Base-by-base conservation (phyloP, 2,329 filamentous ascomycete genomes). In the Pseudocercospora crystallina region DNA sequence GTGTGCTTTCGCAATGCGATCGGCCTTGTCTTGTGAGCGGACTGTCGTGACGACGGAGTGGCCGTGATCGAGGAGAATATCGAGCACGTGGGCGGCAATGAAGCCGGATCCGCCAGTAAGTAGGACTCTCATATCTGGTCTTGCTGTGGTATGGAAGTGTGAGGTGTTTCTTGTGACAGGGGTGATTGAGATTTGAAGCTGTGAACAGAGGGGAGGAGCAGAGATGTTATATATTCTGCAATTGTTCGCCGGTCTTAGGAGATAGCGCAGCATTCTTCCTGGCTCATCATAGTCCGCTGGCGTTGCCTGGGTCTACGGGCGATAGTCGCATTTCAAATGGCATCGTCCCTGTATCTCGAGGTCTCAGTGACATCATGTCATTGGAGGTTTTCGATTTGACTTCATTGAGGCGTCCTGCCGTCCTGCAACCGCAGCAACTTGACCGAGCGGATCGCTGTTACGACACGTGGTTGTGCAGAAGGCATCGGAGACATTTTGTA, bases 21-120 rank as follows among this genome's bases (percentile, higher is more conserved):
- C 73, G 35, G 80, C 83, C 66, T 86, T 85, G 32, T 79, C 76
- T 55, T 81, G 75, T 0, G 79, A 82, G 48, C 83, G 74, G 15
- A 85, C 83, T 10, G 81, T 85, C 5, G 81, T 81, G 8, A 85
- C 81, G 9, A 83, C 80, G 14, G 79, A 79, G 59, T 83, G 81
- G 34, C 79, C 79, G 51, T 59, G 57, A 33, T 80, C 69, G 37
- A 85, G 72, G 30, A 85, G 73, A 14, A 77, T 69, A 56, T 85
- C 80, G 20, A 85, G 72, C n/a, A 81, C 77, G 61, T 85, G 82
- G 34, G 82, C 81, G 53, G 82, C 82, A 57, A 85, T 85, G 69
- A 85, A 85, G 71, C 82, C 82, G 57, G 76, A 80, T 51, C 81
- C 82, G 58, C 82, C 69, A 26, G 68, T 70, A 33, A 71, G 65